A percentile compares a stretch with the other conserved stretches of the same genome.
phyloP scores from a whole-genome alignment of 2,329 filamentous ascomycete genomes.

The Pestalotiopsis sp. region DNA sequence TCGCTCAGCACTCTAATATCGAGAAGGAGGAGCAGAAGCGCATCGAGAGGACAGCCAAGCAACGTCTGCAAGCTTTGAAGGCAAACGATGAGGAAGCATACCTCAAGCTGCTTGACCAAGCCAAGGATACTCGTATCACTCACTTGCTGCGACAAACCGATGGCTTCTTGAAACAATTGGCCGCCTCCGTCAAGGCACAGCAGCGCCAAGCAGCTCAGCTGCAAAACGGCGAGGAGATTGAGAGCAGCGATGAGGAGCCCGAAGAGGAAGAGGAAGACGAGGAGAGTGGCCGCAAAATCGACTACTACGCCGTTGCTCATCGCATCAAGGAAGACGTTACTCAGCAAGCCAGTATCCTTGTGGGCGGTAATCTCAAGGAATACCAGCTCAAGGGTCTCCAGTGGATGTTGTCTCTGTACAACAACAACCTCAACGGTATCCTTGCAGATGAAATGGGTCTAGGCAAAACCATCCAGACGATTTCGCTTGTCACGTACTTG shows the following conservation, averaged over 20 bases:
- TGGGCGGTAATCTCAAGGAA: conserved; percentile 92
- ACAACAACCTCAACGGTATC: conserved; percentile 99
- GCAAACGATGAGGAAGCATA: conserved; percentile 99
- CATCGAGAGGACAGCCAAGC: conserved; percentile 95
- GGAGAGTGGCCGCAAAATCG: conserved; percentile 78
- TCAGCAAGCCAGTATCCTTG: conserved; percentile 79
- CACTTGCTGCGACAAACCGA: conserved; percentile 96
- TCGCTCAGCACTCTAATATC: conserved; percentile 88
- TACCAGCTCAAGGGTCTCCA: conserved; percentile 98
- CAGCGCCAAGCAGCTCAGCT: conserved; percentile 81
- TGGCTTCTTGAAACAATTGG: conserved; percentile 94
- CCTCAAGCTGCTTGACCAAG: conserved; percentile 94
- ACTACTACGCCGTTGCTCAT: conserved; percentile 98
- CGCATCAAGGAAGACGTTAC: conserved; percentile 91
- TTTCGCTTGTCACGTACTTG: conserved; percentile 94
- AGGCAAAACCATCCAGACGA: conserved; percentile 98
- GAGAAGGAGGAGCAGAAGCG: conserved; percentile 99
- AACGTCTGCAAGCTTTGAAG: conserved; percentile 98
- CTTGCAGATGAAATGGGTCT: conserved; percentile 99
- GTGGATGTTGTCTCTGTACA: conserved; percentile 99
- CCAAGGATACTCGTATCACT: conserved; percentile 98
- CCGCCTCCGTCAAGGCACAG: conserved; percentile 90
- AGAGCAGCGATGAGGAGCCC: conserved; percentile 67
- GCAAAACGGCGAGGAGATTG: conserved; percentile 69
- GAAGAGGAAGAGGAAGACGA: conserved; percentile 69